Conservation (phyloP, 2,329 filamentous ascomycete species). For the Penicillium sp. region DNA sequence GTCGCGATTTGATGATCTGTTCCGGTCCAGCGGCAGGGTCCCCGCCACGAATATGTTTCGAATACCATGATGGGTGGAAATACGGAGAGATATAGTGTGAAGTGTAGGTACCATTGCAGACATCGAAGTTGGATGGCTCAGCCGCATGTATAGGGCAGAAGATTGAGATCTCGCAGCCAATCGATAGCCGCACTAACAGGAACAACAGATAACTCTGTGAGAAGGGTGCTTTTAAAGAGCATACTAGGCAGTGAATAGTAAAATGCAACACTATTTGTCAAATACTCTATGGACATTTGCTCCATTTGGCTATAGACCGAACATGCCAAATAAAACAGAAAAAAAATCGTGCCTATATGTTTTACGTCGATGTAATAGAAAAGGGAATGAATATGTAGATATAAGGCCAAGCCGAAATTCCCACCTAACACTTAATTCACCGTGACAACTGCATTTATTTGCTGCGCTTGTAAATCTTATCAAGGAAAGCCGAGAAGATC, state of each 20-base stretch:
- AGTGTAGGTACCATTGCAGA: no score
- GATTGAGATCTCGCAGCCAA: no score
- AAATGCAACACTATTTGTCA: background rate
- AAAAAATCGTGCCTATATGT: background rate
- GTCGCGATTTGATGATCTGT: no score
- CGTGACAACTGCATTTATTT: conserved; percentile 57
- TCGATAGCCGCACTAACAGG: no score
- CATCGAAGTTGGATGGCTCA: no score
- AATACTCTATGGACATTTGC: background rate
- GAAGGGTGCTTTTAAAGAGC: no score
- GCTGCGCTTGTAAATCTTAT: conserved; percentile 97
- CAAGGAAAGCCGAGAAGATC: conserved; percentile 83
- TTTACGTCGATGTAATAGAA: background rate
- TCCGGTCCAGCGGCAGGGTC: no score
- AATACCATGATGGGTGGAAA: no score
- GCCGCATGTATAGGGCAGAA: no score
- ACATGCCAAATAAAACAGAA: background rate
- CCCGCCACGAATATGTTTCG: no score
- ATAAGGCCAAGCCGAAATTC: background rate
- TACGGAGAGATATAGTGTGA: no score
- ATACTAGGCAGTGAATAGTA: background rate
- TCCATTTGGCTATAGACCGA: background rate
- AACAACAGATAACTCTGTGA: no score
- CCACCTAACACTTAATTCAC: background rate
- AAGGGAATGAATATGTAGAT: background rate